Evolutionary conservation across 2,329 filamentous ascomycete species (phyloP), one percentile per base, ranked within the genome.

Genomic region (Grosmannia penicillata): DNA sequence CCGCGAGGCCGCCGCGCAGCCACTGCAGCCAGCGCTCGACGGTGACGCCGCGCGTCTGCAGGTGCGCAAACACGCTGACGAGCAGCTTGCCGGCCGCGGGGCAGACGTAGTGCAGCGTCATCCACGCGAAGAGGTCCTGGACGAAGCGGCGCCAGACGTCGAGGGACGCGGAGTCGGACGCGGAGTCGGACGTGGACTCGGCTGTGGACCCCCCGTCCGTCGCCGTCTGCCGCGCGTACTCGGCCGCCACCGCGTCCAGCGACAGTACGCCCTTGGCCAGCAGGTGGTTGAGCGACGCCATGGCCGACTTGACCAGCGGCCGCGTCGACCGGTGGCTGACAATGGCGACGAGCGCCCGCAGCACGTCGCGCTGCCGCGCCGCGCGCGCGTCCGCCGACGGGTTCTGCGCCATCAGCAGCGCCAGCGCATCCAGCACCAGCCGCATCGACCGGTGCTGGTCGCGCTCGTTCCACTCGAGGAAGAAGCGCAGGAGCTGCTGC

Each of bases 271-370:
- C 59, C 52, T 81, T 84, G 34, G 64, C 59, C 4, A 85, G 51
- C 40, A 85, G 70, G 48, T 77, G 68, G 34, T 80, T 75, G 27
- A 84, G 58, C 14, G 70, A 70, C 49, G 78, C 76, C 43, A 85
- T 68, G 7, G 77, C 72, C 26, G 79, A 79, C 52, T 84, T 84
- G 29, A 76, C 74, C 37, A 78, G 63, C 9, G 75, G 69, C 45
- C 72, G 75, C 14, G 74, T 65, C 25, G 73, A 73, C 43, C 71
- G 65, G 40, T 72, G 67, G 18, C 68, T 64, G 30, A 82, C 66
- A 13, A 78, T 72, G 2, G 70, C 66, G 14, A 81, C 50, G 7
- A 77, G 62, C 6, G 60, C 67, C 21, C 63, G 53, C 14, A 77
- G 49, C 7, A 78, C 60, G 14, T 51, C 68, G 70, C 24, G 67